Base-by-base conservation (phyloP, 495 filamentous ascomycete genomes). In the Talaromyces proteolyticus region DNA sequence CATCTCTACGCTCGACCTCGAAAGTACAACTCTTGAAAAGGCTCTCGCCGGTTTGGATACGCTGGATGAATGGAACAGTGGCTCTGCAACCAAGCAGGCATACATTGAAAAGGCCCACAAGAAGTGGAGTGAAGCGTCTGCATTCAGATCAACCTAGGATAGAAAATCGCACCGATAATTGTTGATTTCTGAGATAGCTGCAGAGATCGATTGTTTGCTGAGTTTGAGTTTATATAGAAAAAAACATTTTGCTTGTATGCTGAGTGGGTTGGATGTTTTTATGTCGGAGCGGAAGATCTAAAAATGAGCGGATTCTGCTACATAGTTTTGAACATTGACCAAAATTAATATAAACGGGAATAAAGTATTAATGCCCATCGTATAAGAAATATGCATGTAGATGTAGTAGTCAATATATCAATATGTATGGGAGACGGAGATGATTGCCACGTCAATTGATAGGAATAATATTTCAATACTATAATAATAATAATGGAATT, bases 81-180 rank as follows among this genome's bases (percentile, higher is more conserved):
- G 81, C 45, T 60, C 66, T 29, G 71, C 66, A 23, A 68, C 60
- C 16, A 73, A 68, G 52, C 59, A 79, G 3, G 67, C 68, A 19
- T 92, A 89, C 59, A 67, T 76, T 36, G 64, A 80, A 45, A 80
- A 80, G 44, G 87, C 87, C n/a, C 70, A 69, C 46, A 64, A 73
- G 55, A 82, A 80, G 72, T 94, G 88, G 83, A 83, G 84, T 0
- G 78, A 89, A 59, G 83, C 86, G 16, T 78, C 75, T 1, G 63
- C 75, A 5, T 89, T 91, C 54, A 39, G 10, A n/a, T 41, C 37
- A 18, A 12, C 44, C 7, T 41, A 49, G 1, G 17, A 17, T 41
- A 18, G 5, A n/a, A 6, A 18, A 4, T 14, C 4, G 6, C 6
- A n/a, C 17, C 6, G 16, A 17, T 41, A 16, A 41, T 14, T 8